Conservation (phyloP, 2,329 filamentous ascomycete genomes). For the Didymella glomerata region DNA sequence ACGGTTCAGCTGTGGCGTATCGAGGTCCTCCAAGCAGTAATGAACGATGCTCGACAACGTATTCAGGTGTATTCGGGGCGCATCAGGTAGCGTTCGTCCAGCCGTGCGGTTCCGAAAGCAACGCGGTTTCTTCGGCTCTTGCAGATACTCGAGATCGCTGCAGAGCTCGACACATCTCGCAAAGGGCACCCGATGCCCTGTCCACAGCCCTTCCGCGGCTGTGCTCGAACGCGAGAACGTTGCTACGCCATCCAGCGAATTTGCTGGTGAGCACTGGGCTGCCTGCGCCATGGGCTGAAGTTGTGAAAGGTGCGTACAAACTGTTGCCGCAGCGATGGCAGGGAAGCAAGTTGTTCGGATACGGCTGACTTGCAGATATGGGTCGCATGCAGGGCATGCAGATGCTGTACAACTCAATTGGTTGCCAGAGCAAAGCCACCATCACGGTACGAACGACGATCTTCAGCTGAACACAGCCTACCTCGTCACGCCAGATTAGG, state of each 20-base stretch:
- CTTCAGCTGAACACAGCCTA: conserved; percentile 9
- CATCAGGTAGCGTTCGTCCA: background rate
- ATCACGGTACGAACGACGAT: background rate
- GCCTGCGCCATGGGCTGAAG: conserved; percentile 20
- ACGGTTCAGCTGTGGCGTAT: background rate
- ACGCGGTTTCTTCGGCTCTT: conserved; percentile 17
- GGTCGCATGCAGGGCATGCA: conserved; percentile 15
- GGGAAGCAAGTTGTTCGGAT: conserved; percentile 15
- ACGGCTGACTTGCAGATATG: conserved; percentile 18
- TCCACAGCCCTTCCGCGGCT: conserved; percentile 11
- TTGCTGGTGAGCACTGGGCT: conserved; percentile 18
- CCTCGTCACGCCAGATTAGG: background rate
- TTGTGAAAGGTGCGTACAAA: conserved; percentile 15
- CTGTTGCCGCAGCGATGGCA: conserved; percentile 19
- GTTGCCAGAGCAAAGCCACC: conserved; percentile 11
- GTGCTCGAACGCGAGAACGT: conserved; percentile 23
- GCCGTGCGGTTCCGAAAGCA: conserved; percentile 18
- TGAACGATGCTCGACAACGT: background rate
- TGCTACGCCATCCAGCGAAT: conserved; percentile 18
- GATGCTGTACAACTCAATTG: conserved; percentile 15
- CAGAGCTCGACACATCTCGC: conserved; percentile 24
- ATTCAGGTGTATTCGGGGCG: background rate
- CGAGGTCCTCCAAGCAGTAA: conserved; percentile 1
- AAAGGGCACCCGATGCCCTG: conserved; percentile 18
- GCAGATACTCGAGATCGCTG: conserved; percentile 22